These are phyloP conservation scores for Croton laevigatus DNA, from an alignment of 441 rosid genomes.

Conservation along the genomic window DNA sequence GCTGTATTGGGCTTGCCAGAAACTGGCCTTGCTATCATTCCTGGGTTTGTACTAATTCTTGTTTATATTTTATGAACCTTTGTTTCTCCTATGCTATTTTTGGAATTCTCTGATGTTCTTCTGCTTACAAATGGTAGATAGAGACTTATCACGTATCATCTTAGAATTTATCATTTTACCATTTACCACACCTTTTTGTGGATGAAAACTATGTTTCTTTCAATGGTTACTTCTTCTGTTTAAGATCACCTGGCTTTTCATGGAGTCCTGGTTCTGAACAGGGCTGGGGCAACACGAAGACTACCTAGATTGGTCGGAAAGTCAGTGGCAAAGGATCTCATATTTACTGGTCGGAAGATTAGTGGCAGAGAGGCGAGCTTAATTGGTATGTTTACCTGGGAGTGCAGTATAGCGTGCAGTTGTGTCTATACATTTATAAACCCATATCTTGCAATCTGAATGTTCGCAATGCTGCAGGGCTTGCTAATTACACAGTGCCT, in stretches of 20 bases:
- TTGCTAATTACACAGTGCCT: conserved; percentile 67
- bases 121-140: neutral
- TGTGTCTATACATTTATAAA: neutral
- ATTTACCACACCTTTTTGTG: neutral
- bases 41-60: conserved; percentile 48
- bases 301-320: conserved; percentile 85
- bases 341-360: conserved; percentile 74
- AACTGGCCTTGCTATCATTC: conserved; percentile 95
- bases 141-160: neutral
- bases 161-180: neutral
- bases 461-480: conserved; percentile 39
- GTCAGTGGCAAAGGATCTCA: conserved; percentile 75
- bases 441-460: conserved; percentile 13
- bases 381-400: conserved; percentile 42
- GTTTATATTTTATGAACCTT: neutral
- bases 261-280: conserved; percentile 31
- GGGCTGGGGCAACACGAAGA: conserved; percentile 90
- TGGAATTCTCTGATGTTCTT: neutral
- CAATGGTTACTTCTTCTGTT: conserved; percentile 6
- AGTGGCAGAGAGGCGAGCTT: conserved; percentile 65
- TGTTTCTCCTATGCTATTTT: neutral
- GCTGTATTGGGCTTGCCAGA: conserved; percentile 88
- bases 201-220: neutral
- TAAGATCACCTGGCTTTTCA: conserved; percentile 10
- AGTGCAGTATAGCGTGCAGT: neutral